Conservation (phyloP, 352 stramenopile species). For the Pythium volutum region DNA sequence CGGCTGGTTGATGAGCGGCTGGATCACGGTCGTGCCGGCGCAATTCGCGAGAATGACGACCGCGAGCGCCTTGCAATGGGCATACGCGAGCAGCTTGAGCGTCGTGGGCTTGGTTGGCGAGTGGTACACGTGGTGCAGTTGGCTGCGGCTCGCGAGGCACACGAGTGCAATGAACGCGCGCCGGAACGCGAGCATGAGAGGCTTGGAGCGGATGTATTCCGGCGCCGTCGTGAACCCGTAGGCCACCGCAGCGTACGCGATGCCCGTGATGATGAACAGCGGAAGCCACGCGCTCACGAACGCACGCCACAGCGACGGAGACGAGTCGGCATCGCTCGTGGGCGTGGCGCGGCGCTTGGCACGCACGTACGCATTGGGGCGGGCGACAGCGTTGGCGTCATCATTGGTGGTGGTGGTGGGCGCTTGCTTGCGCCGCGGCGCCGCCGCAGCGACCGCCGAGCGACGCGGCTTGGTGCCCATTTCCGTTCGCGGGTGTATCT, state of each 20-base stretch:
- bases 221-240: constrained; percentile 56
- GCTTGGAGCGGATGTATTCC: constrained; percentile 42
- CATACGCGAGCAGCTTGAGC: constrained; percentile 28
- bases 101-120: constrained; percentile 33
- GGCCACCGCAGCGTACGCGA: constrained; percentile 39
- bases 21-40: constrained; percentile 61
- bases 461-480: too few species aligned
- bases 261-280: constrained; percentile 34
- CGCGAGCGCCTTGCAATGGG: constrained; percentile 45
- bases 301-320: constrained; percentile 5
- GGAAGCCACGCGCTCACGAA: constrained; percentile 29
- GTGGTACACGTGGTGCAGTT: constrained; percentile 44
- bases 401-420: too few species aligned
- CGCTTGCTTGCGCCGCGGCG: too few species aligned
- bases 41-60: constrained; percentile 60
- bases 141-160: constrained; percentile 43
- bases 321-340: not conserved
- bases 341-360: not conserved
- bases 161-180: constrained; percentile 59
- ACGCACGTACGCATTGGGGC: constrained; percentile 8
- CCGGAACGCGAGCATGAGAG: constrained; percentile 46
- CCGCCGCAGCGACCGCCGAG: too few species aligned
- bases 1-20: constrained; percentile 47
- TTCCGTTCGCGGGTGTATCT: too few species aligned
- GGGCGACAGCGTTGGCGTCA: constrained; percentile 3